Conservation (phyloP, 2,329 filamentous ascomycete species). For the Lachnellula occidentalis region DNA sequence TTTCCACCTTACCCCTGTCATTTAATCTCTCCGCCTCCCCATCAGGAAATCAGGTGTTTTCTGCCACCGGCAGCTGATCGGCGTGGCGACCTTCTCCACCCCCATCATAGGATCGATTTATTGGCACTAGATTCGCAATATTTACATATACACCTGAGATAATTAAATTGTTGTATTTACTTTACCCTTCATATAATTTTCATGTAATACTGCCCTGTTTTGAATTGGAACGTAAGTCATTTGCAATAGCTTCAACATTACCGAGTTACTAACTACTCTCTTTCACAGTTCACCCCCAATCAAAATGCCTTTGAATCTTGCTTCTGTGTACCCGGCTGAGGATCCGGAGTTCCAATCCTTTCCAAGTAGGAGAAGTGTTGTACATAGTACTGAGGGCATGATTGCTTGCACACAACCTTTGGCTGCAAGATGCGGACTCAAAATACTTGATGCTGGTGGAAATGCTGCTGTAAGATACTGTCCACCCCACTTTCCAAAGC, state of each 20-base stretch:
- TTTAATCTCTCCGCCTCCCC: constrained; percentile 2
- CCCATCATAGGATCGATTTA: background rate
- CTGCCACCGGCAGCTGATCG: background rate
- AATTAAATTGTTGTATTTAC: background rate
- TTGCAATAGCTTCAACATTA: background rate
- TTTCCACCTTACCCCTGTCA: constrained; percentile 3
- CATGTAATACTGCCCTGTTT: too few relatives aligned
- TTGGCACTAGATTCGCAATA: background rate
- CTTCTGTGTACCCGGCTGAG: constrained; percentile 27
- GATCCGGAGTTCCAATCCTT: constrained; percentile 54
- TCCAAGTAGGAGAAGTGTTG: constrained; percentile 78
- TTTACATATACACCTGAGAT: too few relatives aligned
- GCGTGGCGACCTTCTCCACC: background rate
- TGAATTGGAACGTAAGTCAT: background rate
- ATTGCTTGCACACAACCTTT: constrained; percentile 86
- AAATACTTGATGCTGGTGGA: constrained; percentile 78
- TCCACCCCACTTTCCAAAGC: constrained; percentile 12
- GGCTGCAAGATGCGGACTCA: constrained; percentile 80
- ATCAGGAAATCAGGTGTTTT: background rate
- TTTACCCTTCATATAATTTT: too few relatives aligned
- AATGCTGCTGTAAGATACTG: constrained; percentile 73
- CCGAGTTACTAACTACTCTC: constrained; percentile 8
- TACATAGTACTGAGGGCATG: constrained; percentile 89
- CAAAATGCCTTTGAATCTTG: constrained; percentile 30
- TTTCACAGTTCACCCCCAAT: constrained; percentile 1